Percentiles rank a stretch among this genome's conserved stretches.
These are phyloP conservation scores for Mycena capillaripes DNA, from an alignment of 768 basidiomycete genomes.

Conservation along the genomic window DNA sequence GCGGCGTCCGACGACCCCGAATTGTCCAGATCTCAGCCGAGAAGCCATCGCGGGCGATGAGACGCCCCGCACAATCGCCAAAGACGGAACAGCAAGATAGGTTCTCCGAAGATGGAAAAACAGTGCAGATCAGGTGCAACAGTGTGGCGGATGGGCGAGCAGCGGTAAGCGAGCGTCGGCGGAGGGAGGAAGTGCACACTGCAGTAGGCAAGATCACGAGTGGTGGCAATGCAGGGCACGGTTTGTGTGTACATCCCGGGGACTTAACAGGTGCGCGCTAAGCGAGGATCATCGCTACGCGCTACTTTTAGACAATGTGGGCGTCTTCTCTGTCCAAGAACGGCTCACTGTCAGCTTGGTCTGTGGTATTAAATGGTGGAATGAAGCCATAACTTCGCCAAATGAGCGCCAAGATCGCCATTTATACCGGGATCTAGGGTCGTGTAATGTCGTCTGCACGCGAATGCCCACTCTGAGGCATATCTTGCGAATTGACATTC, in stretches of 20 bases:
- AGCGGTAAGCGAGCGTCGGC: not conserved
- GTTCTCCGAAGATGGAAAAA: constrained; percentile 16
- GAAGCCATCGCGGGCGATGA: constrained; percentile 9
- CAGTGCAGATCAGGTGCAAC: not conserved
- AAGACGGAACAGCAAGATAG: not conserved
- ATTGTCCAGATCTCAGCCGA: not conserved
- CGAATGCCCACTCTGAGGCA: not conserved
- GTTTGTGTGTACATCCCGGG: not conserved
- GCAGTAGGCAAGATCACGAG: not conserved
- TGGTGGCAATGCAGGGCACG: not conserved
- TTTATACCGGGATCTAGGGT: no score
- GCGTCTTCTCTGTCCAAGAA: not conserved
- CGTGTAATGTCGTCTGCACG: no score
- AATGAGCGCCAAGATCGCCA: not conserved
- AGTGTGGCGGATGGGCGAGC: constrained; percentile 2
- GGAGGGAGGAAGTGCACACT: not conserved
- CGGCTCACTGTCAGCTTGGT: not conserved
- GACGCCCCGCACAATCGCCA: not conserved
- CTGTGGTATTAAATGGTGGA: not conserved
- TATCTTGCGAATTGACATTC: not conserved
- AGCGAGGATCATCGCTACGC: not conserved
- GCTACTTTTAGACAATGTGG: not conserved
- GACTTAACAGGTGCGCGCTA: not conserved
- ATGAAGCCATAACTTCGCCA: not conserved
- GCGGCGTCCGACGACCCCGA: not conserved